Percentiles rank a stretch among this genome's conserved stretches.
phyloP scores from a whole-genome alignment of 2,329 filamentous ascomycete species.

The Waltergamsia citrina region DNA sequence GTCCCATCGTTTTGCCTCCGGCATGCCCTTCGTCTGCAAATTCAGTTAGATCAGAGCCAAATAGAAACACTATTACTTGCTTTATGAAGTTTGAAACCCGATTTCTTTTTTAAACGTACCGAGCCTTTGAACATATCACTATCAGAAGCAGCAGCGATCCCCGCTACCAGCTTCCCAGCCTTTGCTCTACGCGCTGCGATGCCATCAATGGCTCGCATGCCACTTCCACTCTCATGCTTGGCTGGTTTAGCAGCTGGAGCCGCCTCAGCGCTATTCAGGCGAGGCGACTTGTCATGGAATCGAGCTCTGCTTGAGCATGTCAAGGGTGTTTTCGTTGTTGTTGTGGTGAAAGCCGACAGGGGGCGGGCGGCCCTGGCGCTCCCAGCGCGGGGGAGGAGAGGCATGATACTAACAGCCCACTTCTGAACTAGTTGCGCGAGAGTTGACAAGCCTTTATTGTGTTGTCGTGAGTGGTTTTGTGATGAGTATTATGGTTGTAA shows the following conservation, averaged over 20 bases:
- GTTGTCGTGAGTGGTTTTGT: no score
- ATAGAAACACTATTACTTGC: no score
- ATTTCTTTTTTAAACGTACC: constrained; percentile 35
- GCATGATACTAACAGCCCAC: no score
- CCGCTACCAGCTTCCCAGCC: constrained; percentile 62
- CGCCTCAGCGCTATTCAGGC: constrained; percentile 4
- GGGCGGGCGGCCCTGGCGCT: background rate
- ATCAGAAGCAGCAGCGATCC: constrained; percentile 66
- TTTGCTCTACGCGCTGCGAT: constrained; percentile 44
- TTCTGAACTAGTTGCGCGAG: no score
- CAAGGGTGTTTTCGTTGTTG: no score
- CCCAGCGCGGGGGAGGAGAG: background rate
- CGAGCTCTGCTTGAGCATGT: background rate
- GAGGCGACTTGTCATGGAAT: constrained; percentile 1
- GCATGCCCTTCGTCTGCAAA: constrained; percentile 43
- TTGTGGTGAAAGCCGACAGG: background rate
- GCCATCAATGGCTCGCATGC: constrained; percentile 6
- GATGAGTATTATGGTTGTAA: no score
- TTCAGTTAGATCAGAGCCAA: no score
- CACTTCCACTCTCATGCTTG: constrained; percentile 2
- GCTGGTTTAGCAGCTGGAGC: constrained; percentile 3
- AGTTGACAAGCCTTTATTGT: no score
- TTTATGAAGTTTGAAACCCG: no score
- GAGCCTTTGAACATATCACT: constrained; percentile 78
- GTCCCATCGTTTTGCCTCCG: constrained; percentile 75